Percentiles rank a stretch among this genome's conserved stretches.
Conservation (phyloP, 108 stramenopile genomes). For the Nitzschia inconspicua region DNA sequence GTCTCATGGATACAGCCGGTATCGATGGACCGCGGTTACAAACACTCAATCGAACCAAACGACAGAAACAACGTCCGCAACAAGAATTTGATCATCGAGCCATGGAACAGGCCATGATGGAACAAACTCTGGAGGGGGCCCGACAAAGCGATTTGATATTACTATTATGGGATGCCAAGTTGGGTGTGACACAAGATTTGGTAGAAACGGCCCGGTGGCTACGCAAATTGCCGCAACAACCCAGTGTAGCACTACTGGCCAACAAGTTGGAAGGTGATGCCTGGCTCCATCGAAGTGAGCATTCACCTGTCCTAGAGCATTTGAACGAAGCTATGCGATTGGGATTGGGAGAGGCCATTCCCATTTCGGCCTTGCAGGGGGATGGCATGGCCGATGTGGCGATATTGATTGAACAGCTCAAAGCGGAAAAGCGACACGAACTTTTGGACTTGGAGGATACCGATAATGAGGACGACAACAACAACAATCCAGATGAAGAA, state of each 20-base stretch:
- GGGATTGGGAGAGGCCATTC: conserved; percentile 81
- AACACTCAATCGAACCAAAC: conserved; percentile 19
- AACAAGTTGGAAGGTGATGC: conserved; percentile 86
- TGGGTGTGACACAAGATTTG: conserved; percentile 70
- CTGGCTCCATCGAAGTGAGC: conserved; percentile 59
- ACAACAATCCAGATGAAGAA: conserved; percentile 4
- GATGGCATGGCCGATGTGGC: conserved; percentile 86
- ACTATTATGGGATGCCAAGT: conserved; percentile 77
- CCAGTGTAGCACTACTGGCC: conserved; percentile 60
- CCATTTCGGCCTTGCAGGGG: conserved; percentile 78
- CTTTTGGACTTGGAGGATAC: no score
- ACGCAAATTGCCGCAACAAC: conserved; percentile 44
- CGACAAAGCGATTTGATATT: conserved; percentile 64
- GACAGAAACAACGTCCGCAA: conserved; percentile 25
- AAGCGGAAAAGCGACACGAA: conserved; percentile 47
- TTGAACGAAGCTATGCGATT: conserved; percentile 60
- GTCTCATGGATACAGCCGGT: conserved; percentile 87
- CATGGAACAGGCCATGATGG: conserved; percentile 67
- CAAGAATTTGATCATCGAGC: no score
- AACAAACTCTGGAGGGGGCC: conserved; percentile 79
- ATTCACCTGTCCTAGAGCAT: conserved; percentile 52
- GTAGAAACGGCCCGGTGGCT: conserved; percentile 73
- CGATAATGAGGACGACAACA: conserved; percentile 2
- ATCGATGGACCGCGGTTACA: conserved; percentile 87
- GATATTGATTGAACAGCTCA: conserved; percentile 52